Percentiles rank a stretch among this genome's conserved stretches.
Conservation (phyloP, 345 rosid genomes). For the Linum tenue region DNA sequence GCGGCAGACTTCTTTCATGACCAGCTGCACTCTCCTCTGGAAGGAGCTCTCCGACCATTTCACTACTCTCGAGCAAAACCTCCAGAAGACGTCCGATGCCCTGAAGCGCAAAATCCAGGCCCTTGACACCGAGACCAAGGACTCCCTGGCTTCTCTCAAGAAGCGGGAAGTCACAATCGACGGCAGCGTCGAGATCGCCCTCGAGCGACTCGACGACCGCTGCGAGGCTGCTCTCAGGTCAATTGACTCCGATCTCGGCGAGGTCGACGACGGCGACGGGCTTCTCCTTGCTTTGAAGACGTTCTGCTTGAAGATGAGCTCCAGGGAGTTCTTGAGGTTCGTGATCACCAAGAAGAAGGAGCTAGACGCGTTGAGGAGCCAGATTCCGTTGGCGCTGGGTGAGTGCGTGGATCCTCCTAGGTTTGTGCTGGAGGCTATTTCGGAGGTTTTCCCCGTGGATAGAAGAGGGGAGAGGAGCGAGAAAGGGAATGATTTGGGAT, state of each 20-base stretch:
- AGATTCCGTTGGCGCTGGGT: conserved; percentile 54
- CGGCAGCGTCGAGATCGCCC: conserved; percentile 68
- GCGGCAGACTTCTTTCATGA: conserved; percentile 86
- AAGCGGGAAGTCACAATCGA: conserved; percentile 83
- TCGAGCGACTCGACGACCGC: conserved; percentile 46
- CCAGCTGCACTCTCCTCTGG: conserved; percentile 98
- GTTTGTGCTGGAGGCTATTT: conserved; percentile 73
- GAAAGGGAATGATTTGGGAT: conserved; percentile 61
- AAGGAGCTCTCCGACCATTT: conserved; percentile 97
- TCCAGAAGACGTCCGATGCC: conserved; percentile 76
- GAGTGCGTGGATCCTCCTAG: conserved; percentile 88
- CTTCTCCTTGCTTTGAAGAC: conserved; percentile 37
- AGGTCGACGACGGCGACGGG: conserved; percentile 76
- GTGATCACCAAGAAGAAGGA: conserved; percentile 75
- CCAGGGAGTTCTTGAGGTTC: conserved; percentile 67
- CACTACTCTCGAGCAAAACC: conserved; percentile 64
- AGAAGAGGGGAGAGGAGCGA: conserved; percentile 40
- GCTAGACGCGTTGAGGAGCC: conserved; percentile 45
- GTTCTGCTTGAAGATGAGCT: conserved; percentile 60
- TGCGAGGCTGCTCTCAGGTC: conserved; percentile 41
- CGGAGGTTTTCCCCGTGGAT: conserved; percentile 89
- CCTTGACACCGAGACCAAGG: conserved; percentile 62
- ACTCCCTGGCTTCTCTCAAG: conserved; percentile 63
- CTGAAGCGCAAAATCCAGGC: conserved; percentile 58
- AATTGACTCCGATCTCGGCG: conserved; percentile 35